phyloP scores from a whole-genome alignment of 2,329 filamentous ascomycete genomes.

The Colletotrichum sp. region DNA sequence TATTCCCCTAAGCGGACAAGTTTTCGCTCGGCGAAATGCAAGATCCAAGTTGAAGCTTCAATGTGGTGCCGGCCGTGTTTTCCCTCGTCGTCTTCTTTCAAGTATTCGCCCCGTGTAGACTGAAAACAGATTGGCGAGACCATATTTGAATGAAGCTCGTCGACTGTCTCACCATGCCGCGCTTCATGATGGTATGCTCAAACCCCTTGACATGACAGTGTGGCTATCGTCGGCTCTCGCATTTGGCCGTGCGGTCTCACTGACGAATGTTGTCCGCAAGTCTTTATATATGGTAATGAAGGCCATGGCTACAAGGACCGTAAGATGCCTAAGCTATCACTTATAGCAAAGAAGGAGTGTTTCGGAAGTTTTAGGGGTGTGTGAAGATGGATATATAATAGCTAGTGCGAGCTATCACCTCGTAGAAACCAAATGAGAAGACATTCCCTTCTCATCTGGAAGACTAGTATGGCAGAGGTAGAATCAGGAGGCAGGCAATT shows the following conservation, averaged over 20 bases:
- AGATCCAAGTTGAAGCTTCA: too few species aligned
- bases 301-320: rapidly evolving
- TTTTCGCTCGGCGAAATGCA: too few species aligned
- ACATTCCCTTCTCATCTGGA: too few species aligned
- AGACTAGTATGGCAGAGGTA: background rate
- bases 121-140: too few species aligned
- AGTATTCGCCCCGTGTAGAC: too few species aligned
- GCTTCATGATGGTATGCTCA: rapidly evolving
- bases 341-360: too few species aligned
- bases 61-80: too few species aligned
- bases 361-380: rapidly evolving
- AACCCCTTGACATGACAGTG: too few species aligned
- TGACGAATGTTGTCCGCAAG: rapidly evolving
- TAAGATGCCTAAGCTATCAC: rapidly evolving
- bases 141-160: too few species aligned
- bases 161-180: too few species aligned
- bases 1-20: too few species aligned
- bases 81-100: rapidly evolving
- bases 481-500: rapidly evolving
- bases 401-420: rapidly evolving
- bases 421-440: background rate
- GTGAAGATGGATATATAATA: rapidly evolving
- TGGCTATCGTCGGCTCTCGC: too few species aligned
- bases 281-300: rapidly evolving
- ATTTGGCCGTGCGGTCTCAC: background rate